Conservation (phyloP, 495 filamentous ascomycete genomes). For the Amphirosellinia nigrospora region DNA sequence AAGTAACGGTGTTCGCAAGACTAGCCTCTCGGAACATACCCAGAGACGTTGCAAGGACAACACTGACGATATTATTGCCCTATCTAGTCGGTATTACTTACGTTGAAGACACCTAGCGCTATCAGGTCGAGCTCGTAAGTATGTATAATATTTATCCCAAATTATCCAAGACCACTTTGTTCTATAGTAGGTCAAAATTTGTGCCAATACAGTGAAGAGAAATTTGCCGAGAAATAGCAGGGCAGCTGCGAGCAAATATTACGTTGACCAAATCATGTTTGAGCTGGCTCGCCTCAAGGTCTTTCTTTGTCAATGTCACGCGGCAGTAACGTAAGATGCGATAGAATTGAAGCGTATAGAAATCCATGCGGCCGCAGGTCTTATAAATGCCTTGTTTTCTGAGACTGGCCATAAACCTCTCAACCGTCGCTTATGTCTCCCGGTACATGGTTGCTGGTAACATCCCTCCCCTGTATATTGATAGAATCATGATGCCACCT, state of each 20-base stretch:
- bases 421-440: too few species aligned
- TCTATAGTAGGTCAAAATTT: not conserved
- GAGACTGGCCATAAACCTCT: too few species aligned
- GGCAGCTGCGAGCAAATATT: not conserved
- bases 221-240: conserved; percentile 2
- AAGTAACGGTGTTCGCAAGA: not conserved
- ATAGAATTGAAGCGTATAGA: not conserved
- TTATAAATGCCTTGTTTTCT: not conserved
- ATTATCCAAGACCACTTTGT: not conserved
- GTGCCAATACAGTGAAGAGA: not conserved
- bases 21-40: not conserved
- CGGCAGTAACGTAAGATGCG: not conserved
- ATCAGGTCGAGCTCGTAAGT: not conserved
- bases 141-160: conserved; percentile 7
- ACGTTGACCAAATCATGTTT: not conserved
- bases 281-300: not conserved
- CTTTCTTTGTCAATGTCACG: not conserved
- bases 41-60: not conserved
- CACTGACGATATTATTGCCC: not conserved
- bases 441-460: too few species aligned
- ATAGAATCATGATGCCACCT: too few species aligned
- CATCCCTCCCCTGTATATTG: too few species aligned
- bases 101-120: not conserved
- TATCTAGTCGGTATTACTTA: not conserved
- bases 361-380: not conserved